These are phyloP conservation scores for Penicillium sp. DNA, from an alignment of 2,329 filamentous ascomycete genomes.

Conservation along the genomic window DNA sequence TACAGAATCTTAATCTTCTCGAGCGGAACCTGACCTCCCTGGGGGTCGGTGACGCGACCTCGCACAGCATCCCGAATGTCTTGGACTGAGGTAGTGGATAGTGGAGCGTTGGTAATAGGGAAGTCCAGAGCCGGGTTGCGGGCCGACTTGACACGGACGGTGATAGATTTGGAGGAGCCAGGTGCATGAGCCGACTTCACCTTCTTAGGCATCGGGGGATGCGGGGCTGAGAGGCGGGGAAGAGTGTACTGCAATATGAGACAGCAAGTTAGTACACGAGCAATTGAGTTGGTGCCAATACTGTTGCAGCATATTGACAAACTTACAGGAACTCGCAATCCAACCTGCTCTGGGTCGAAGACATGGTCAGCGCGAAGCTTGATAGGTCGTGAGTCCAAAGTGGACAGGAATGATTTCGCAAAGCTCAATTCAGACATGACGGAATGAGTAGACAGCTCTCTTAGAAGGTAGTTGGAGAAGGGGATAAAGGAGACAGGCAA, in stretches of 20 bases:
- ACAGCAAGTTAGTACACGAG: not conserved
- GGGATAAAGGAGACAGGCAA: not conserved
- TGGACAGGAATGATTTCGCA: slow-evolving; percentile 77
- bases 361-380: slow-evolving; percentile 90
- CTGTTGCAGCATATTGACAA: not conserved
- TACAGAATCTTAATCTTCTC: slow-evolving; percentile 83
- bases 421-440: slow-evolving; percentile 82
- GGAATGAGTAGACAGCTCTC: not conserved
- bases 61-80: slow-evolving; percentile 74
- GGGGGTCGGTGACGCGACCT: slow-evolving; percentile 56
- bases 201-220: slow-evolving; percentile 48
- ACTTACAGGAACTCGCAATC: slow-evolving; percentile 73
- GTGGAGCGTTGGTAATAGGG: slow-evolving; percentile 60
- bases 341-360: slow-evolving; percentile 78
- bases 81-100: slow-evolving; percentile 71
- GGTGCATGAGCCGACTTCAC: slow-evolving; percentile 34
- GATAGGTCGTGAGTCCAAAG: slow-evolving; percentile 73
- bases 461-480: not conserved
- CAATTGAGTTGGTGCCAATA: not conserved
- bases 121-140: slow-evolving; percentile 73
- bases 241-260: slow-evolving; percentile 44
- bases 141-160: slow-evolving; percentile 52
- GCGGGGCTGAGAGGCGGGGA: slow-evolving; percentile 47
- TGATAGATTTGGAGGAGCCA: slow-evolving; percentile 44
- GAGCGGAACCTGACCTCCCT: slow-evolving; percentile 40